These are phyloP conservation scores for Elsinoe fawcettii DNA, from an alignment of 2,329 filamentous ascomycete species.

Conservation along the genomic window DNA sequence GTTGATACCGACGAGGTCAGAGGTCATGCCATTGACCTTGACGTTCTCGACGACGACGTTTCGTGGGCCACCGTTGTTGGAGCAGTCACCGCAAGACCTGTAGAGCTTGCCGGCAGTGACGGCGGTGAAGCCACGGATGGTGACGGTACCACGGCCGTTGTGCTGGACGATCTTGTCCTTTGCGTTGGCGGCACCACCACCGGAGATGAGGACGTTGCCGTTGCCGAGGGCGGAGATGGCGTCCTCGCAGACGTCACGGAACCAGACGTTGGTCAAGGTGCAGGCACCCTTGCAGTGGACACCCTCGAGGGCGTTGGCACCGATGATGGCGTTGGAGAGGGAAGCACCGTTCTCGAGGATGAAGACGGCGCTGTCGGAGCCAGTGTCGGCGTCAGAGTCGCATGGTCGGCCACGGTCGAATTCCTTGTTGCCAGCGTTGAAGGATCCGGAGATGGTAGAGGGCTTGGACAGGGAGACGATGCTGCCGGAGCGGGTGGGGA, in stretches of 20 bases:
- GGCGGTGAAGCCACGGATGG: conserved; percentile 36
- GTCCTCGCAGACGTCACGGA: conserved; percentile 37
- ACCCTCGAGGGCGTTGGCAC: conserved; percentile 43
- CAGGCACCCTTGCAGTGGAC: conserved; percentile 46
- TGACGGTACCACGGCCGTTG: conserved; percentile 35
- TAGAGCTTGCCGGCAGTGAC: conserved; percentile 44
- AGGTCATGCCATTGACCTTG: conserved; percentile 35
- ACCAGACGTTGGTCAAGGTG: conserved; percentile 41
- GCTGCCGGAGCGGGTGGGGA: conserved; percentile 26
- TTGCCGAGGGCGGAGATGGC: conserved; percentile 27
- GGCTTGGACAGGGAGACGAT: conserved; percentile 27
- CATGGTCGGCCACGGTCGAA: conserved; percentile 40
- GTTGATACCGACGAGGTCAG: conserved; percentile 45
- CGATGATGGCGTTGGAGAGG: conserved; percentile 48
- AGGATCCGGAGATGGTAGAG: conserved; percentile 22
- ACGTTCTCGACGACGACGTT: conserved; percentile 39
- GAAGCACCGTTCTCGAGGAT: conserved; percentile 44
- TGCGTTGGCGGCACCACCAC: conserved; percentile 34
- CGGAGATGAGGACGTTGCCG: conserved; percentile 22
- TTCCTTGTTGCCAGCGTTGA: conserved; percentile 43
- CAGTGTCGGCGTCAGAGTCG: conserved; percentile 37
- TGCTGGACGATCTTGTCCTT: conserved; percentile 39
- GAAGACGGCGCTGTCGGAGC: conserved; percentile 44
- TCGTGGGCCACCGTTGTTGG: conserved; percentile 31
- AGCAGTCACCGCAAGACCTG: conserved; percentile 46